These are phyloP conservation scores for Aspergillus sp. DNA, from an alignment of 2,329 filamentous ascomycete genomes.

Conservation along the genomic window DNA sequence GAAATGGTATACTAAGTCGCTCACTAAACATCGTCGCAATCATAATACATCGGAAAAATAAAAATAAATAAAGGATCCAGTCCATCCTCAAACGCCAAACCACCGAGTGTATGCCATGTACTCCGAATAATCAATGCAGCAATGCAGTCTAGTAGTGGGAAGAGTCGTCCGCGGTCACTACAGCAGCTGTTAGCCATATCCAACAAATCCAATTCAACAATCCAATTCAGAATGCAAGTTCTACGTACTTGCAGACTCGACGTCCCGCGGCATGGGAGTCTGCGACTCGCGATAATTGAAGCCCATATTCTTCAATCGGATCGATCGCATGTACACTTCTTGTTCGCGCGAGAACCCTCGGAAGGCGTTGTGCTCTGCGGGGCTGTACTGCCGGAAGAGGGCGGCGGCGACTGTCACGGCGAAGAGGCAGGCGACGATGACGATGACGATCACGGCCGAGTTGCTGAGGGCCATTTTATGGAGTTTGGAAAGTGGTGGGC, in stretches of 20 bases:
- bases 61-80: too few species aligned
- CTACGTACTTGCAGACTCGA: constrained; percentile 10
- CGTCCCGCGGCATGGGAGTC: constrained; percentile 3
- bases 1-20: too few species aligned
- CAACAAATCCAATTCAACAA: background rate
- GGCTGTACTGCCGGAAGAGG: constrained; percentile 27
- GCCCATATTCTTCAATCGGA: constrained; percentile 28
- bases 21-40: too few species aligned
- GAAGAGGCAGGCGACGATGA: constrained; percentile 32
- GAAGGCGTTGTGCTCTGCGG: constrained; percentile 17
- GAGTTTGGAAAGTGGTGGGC: background rate
- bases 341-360: constrained; percentile 28
- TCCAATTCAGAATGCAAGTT: background rate
- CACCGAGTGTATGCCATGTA: too few species aligned
- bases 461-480: constrained; percentile 23
- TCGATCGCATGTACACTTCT: constrained; percentile 31
- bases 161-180: constrained; percentile 1
- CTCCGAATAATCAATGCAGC: too few species aligned
- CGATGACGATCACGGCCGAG: constrained; percentile 30
- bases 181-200: background rate
- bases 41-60: too few species aligned
- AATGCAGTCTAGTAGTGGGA: background rate
- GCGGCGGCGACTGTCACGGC: constrained; percentile 30
- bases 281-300: constrained; percentile 23
- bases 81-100: too few species aligned